Conservation (phyloP, 108 stramenopile genomes). For the Nitzschia palea region DNA sequence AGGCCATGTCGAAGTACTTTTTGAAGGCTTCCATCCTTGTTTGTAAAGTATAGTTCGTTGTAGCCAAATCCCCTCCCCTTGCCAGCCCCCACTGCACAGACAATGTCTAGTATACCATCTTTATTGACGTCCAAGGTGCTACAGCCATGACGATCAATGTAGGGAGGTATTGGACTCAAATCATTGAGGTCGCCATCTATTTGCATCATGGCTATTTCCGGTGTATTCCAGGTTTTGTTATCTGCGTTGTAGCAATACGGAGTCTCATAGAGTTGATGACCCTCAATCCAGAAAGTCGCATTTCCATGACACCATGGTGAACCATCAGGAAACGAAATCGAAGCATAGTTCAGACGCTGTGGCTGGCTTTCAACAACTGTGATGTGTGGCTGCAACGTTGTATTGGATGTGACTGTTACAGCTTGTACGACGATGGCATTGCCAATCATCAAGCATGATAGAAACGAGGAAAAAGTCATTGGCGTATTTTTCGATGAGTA, state of each 20-base stretch:
- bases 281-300: slow-evolving; percentile 5
- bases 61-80: slow-evolving; percentile 7
- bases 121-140: slow-evolving; percentile 7
- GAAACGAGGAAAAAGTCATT: no score
- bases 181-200: slow-evolving; percentile 6
- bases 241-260: slow-evolving; percentile 8
- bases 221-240: background rate
- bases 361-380: background rate
- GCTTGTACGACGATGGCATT: no score
- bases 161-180: background rate
- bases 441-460: no score
- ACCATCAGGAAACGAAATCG: slow-evolving; percentile 2
- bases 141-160: slow-evolving; percentile 11
- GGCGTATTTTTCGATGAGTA: no score
- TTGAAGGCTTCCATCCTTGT: slow-evolving; percentile 2
- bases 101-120: slow-evolving; percentile 4
- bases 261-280: slow-evolving; percentile 13
- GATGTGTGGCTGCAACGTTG: background rate
- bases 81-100: slow-evolving; percentile 6
- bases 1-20: slow-evolving; percentile 8
- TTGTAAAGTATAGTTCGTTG: slow-evolving; percentile 6
- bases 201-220: background rate
- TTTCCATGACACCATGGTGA: slow-evolving; percentile 16
- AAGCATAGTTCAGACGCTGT: slow-evolving; percentile 1
- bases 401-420: no score